phyloP scores from a whole-genome alignment of 2,329 filamentous ascomycete genomes.

The Pseudovirgaria hyperparasitica region DNA sequence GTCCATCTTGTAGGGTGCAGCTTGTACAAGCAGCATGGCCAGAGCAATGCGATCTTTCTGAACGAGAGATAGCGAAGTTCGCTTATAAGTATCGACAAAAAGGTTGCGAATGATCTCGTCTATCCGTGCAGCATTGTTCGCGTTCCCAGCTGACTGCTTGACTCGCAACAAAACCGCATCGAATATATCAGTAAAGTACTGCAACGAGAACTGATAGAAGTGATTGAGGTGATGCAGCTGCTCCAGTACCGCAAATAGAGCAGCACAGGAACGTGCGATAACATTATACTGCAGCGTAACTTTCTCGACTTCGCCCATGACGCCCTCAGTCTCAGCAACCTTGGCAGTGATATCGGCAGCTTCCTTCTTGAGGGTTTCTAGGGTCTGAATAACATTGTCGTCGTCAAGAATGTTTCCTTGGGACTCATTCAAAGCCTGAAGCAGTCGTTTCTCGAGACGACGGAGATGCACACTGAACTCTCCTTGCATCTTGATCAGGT shows the following conservation, averaged over 20 bases:
- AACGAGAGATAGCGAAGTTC: slow-evolving; percentile 82
- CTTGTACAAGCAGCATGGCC: slow-evolving; percentile 88
- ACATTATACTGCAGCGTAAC: slow-evolving; percentile 91
- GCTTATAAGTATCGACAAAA: slow-evolving; percentile 82
- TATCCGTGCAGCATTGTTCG: slow-evolving; percentile 65
- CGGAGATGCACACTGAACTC: slow-evolving; percentile 98
- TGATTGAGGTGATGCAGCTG: slow-evolving; percentile 97
- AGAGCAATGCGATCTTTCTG: slow-evolving; percentile 92
- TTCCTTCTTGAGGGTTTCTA: slow-evolving; percentile 96
- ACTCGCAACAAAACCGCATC: slow-evolving; percentile 77
- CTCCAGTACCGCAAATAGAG: slow-evolving; percentile 92
- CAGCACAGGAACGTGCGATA: slow-evolving; percentile 88
- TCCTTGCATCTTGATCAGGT: slow-evolving; percentile 96
- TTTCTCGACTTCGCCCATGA: slow-evolving; percentile 94
- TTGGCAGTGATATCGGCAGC: slow-evolving; percentile 91
- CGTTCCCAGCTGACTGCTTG: slow-evolving; percentile 55
- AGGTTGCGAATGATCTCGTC: slow-evolving; percentile 85
- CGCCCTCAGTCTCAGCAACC: slow-evolving; percentile 91
- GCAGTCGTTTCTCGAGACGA: slow-evolving; percentile 82
- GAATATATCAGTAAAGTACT: slow-evolving; percentile 98
- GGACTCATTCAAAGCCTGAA: slow-evolving; percentile 94
- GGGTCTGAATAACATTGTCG: slow-evolving; percentile 93
- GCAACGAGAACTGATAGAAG: slow-evolving; percentile 98
- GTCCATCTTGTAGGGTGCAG: slow-evolving; percentile 93
- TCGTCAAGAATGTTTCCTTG: slow-evolving; percentile 97